Evolutionary conservation across 352 stramenopile genomes (phyloP), one percentile per base, ranked within the genome.

Genomic region (Blastocystis sp.): DNA sequence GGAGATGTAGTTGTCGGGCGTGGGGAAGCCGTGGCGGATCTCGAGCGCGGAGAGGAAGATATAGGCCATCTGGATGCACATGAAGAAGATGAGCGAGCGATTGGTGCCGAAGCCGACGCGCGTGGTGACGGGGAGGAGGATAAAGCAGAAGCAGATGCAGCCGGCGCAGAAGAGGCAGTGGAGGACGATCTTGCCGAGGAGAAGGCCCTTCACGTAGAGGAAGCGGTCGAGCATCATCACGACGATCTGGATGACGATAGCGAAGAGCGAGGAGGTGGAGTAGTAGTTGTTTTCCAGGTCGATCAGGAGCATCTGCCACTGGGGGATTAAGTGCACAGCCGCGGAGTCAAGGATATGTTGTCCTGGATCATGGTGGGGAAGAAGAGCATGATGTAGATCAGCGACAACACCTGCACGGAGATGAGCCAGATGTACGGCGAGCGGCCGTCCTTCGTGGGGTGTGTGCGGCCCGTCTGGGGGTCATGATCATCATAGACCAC

Each of bases 231-330:
- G 38, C 54, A 84, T 57, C 74, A 84, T 84, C 17, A 84, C n/a
- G 9, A 57, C 2, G 48, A 84, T 69, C 48, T 84, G 74, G 14
- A 69, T 38, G 6, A 84, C 28, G 38, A 69, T 54, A 14, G 74
- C 54, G 45, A 69, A 84, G 14, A 84, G 57, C 38, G 74, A 84
- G 19, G 74, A 57, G 2, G 48, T 48, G 3, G 74, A 84, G 42
- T 84, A 84, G 45, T 69, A 84, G 34, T 84, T 84, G 57, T 84
- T 84, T 40, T 84, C 57, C n/a, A 84, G 52, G 40, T 84, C 74
- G 54, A 84, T 84, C 7, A 84, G 38, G 1, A 84, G 52, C 57
- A 63, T 84, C 57, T 84, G 45, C 74, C 74, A 84, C 54, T 84
- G 61, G 14, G 48, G 48, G 48, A 17, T 57, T 34, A 34, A 34